Evolutionary conservation across 1,284 basidiomycete species (phyloP), one percentile per base, ranked within the genome.

Genomic region (Dichomitus squalens): DNA sequence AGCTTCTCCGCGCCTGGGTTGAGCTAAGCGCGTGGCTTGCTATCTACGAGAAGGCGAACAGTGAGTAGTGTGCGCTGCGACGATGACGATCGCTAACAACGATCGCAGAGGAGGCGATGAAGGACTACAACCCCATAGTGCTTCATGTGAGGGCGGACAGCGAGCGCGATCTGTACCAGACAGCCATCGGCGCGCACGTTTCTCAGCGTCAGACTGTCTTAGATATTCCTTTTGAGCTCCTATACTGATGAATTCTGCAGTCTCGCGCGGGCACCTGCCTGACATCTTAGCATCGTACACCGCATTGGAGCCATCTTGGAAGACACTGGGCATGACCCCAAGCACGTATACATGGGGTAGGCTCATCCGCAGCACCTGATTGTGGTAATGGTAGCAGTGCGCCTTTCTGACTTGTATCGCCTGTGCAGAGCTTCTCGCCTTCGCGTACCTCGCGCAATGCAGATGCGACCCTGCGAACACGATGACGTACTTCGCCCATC

Each of bases 361-460:
- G 76, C 57, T 31, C 52, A 7, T 21, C 34, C 48, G 38, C 41
- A 11, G 31, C 38, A 49, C 5, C n/a, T n/a, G n/a, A 3, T 20
- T 18, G 33, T 5, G 7, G 29, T 20, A 48, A 57, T 46, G 33
- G 36, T 31, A 20, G 49, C n/a, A n/a, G n/a, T n/a, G n/a, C n/a
- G n/a, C n/a, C n/a, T n/a, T n/a, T n/a, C n/a, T n/a, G n/a, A n/a
- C n/a, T n/a, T n/a, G n/a, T n/a, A n/a, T 59, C 23, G 23, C 40
- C 6, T 9, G 29, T 39, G 11, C 59, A 92, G 90, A 88, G 25
- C 74, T 90, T 7, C 77, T 93, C 49, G 75, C 75, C n/a, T 92
- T 89, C 68, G 88, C 84, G 0, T 93, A 92, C 66, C 73, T 86
- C 52, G 85, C 88, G 0, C 89, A 92, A 70, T 88, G 85, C 66